Percentiles rank a stretch among this genome's conserved stretches.
These are phyloP conservation scores for Plasmodium coatneyi DNA, from an alignment of 169 alveolate genomes.

Conservation along the genomic window DNA sequence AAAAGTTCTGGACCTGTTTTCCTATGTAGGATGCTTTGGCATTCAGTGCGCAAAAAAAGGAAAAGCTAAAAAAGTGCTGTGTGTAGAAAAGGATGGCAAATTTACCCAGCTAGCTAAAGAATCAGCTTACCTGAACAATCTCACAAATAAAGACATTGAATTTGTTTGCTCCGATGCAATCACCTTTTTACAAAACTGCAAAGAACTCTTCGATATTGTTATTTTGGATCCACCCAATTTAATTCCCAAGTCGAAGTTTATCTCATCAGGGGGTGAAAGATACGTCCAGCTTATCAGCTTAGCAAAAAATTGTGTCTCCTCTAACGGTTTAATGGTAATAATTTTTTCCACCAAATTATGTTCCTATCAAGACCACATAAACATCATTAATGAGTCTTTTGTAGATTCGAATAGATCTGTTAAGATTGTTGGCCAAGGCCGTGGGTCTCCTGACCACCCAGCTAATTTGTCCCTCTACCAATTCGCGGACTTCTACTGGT, in stretches of 20 bases:
- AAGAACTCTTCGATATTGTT: conserved; percentile 44
- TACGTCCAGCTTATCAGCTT: conserved; percentile 28
- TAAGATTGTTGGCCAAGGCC: conserved; percentile 71
- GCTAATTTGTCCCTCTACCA: conserved; percentile 26
- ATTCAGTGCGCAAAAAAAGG: conserved; percentile 70
- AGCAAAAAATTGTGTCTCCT: conserved; percentile 32
- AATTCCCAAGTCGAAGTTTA: conserved; percentile 46
- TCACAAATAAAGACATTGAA: conserved; percentile 16
- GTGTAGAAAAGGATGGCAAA: conserved; percentile 53
- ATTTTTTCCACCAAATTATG: conserved; percentile 47
- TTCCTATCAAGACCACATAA: conserved; percentile 57
- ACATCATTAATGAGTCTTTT: conserved; percentile 57
- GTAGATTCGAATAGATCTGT: conserved; percentile 17
- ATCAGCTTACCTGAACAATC: conserved; percentile 34
- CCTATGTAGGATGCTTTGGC: conserved; percentile 65
- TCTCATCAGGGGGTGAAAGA: conserved; percentile 23
- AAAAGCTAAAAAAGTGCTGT: conserved; percentile 49
- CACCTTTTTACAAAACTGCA: conserved; percentile 33
- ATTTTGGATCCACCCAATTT: conserved; percentile 72
- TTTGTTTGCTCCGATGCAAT: conserved; percentile 38
- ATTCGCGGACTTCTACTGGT: conserved; percentile 63
- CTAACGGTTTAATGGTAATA: conserved; percentile 50
- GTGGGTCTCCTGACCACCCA: conserved; percentile 64
- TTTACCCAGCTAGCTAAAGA: conserved; percentile 61
- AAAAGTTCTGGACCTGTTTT: conserved; percentile 46